Evolutionary conservation across 805 yeast species (phyloP), one percentile per base, ranked within the genome.

Genomic region (Sporopachydermia lactativora): DNA sequence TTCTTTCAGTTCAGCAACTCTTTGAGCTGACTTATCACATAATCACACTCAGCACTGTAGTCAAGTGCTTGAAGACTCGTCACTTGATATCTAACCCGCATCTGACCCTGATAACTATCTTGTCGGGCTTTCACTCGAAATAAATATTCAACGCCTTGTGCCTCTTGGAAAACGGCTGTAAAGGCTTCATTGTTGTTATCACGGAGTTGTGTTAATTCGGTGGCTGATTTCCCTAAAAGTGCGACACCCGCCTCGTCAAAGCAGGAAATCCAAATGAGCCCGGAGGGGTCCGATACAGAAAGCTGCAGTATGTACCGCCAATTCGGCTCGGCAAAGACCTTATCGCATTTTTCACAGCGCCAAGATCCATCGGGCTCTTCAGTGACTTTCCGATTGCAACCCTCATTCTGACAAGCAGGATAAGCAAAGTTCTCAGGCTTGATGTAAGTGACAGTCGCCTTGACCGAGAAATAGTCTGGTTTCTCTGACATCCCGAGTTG

Each of bases 321-420:
- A 39, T 69, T 64, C 15, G 97, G 96, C 38, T 66, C 69, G 2
- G 70, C 66, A 53, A 73, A 78, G 46, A 71, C 72, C 42, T 71
- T 65, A 51, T 83, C 79, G 69, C 97, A 88, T 57, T 80, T 81
- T 57, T 88, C 97, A 66, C 98, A 92, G 58, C 94, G 75, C 95
- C 95, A 88, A 14, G 77, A 66, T 11, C 81, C 84, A 52, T 74
- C 79, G 19, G 73, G 66, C 42, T 71, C 77, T 52, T 83, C 83
- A 36, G 81, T 63, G 19, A 86, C 84, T 61, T 92, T 92, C 54
- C 86, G 77, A 56, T 78, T 78, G 65, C 98, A 92, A 35, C 71
- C 75, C 37, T 75, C 79, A 38, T 71, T 65, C 8, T 43, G 41
- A 61, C 98, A 92, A 5, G 97, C 92, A 13, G 97, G 95, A 58